Base-by-base conservation (phyloP, 129 eudicot genomes). In the Silybum marianum region DNA sequence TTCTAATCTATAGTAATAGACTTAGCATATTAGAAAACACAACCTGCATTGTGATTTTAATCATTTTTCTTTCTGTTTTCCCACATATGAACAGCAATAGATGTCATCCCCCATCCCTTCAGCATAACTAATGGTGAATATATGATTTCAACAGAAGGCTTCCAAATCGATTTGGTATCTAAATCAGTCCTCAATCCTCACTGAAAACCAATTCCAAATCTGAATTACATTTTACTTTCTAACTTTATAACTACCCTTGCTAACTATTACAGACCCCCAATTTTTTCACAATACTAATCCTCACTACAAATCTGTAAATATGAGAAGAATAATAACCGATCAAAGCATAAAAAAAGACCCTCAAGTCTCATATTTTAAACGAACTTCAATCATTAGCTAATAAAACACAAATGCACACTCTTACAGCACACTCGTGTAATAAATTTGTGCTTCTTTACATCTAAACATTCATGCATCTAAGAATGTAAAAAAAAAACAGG, bases 381-480 rank as follows among this genome's bases (percentile, higher is more conserved):
- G 51, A 70, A 76, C 68, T 76, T 78, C 0, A 62, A 83, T 71
- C 26, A 71, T 38, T 10, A 48, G 28, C 68, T 63, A 65, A 36
- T 2, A 54, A 28, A 62, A 30, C 38, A 71, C 14, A 83, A 70
- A 71, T 71, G 83, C 77, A 71, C 11, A 22, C 21, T 34, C 69
- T 38, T 14, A 75, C 39, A 38, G 9, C 85, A 68, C 9, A n/a
- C 32, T 81, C n/a, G 16, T 13, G 60, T 9, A 3, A 39, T 39
- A 72, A 18, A 30, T 28, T 39, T 66, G 74, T 23, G 74, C 58
- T 40, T 62, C 26, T 51, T 40, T 62, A 67, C 40, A 48, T 38
- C 23, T 6, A 28, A 42, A 5, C 63, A 81, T 21, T 10, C n/a
- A 86, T 83, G 68, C 74, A 63, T 79, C 10, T 71, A 62, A 42